These are phyloP conservation scores for Cystobasidium pallidum DNA, from an alignment of 1,284 basidiomycete species.

Conservation along the genomic window DNA sequence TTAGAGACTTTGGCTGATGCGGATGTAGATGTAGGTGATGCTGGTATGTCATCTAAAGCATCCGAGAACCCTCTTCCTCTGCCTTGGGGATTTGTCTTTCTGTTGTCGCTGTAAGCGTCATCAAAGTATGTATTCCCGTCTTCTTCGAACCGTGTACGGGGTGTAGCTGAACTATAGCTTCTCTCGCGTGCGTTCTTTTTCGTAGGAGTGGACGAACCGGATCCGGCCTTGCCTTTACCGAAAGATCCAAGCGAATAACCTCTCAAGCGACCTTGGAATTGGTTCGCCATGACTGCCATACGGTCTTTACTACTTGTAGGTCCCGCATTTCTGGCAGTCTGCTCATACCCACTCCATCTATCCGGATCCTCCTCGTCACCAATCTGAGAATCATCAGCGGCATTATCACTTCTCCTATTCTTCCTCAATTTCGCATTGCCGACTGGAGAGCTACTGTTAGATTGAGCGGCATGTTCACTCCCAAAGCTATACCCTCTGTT, in stretches of 20 bases:
- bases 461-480: slow-evolving; percentile 27
- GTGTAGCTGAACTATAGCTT: slow-evolving; percentile 24
- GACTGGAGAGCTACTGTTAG: slow-evolving; percentile 2
- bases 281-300: slow-evolving; percentile 21
- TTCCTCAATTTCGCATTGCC: neutral
- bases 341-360: neutral
- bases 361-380: slow-evolving; percentile 1
- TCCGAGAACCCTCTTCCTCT: neutral
- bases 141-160: slow-evolving; percentile 14
- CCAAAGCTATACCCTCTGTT: slow-evolving; percentile 38
- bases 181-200: slow-evolving; percentile 22
- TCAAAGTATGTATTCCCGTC: slow-evolving; percentile 9
- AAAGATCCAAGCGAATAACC: slow-evolving; percentile 39
- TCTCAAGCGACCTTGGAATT: slow-evolving; percentile 38
- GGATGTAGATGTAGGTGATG: neutral
- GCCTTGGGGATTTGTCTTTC: neutral
- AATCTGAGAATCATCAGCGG: neutral
- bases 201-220: slow-evolving; percentile 16
- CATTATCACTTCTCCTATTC: slow-evolving; percentile 7
- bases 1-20: slow-evolving; percentile 5
- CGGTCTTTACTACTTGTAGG: slow-evolving; percentile 23
- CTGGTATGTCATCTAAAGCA: neutral
- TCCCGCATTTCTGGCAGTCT: neutral
- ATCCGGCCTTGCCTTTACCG: slow-evolving; percentile 15
- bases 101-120: slow-evolving; percentile 9